Evolutionary conservation across 495 filamentous ascomycete genomes (phyloP), one percentile per base, ranked within the genome.

Genomic region (Pseudomonodictys pantanalensis): DNA sequence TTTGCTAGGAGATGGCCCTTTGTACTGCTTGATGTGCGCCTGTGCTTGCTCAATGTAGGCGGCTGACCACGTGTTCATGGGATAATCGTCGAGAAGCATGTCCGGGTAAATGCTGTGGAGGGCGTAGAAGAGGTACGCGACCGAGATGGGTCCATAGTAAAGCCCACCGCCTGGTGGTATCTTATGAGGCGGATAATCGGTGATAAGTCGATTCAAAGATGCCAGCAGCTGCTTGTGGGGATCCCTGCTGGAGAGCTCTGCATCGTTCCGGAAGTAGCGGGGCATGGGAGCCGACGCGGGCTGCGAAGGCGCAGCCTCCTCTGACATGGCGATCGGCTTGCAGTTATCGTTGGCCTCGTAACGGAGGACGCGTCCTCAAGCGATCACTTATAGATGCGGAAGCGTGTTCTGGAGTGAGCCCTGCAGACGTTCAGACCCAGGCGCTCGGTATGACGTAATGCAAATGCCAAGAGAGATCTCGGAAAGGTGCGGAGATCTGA

Each of bases 91-190:
- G 47, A 85, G 70, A 15, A 67, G 49, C 5, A 84, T 52, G 39
- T 78, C 71, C 0, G 82, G 78, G 32, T 79, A 76, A 18, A 69
- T 58, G 7, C 67, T 60, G 18, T 80, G 79, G 2, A 85, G 74
- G 1, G 71, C 68, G 23, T 80, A 76, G 72, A 87, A 81, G 0
- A 86, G 73, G 66, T 82, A 81, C 9, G 81, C 82, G 18, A 86
- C 71, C 23, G 78, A 80, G 1, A 82, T 81, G 9, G 83, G 83
- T 0, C 84, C 85, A 42, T 75, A 73, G 71, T 79, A 86, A 24
- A 87, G 68, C 0, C 83, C 84, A 9, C 73, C 73, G 7, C 70
- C 66, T 8, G 72, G 72, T 8, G 60, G 53, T n/a, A 75, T 56
- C 7, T 49, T 33, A 49, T 69, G 66, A 23, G 74, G 74, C 0